Conservation (phyloP, 129 eudicot genomes). For the Helianthus annuus region HanXRQr2.0-SUNRISE NC_035447.2:26187157-26187656, state of each 20-base stretch:
- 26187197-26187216: conserved; percentile 47
- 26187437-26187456: conserved; percentile 41
- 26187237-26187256: conserved; percentile 58
- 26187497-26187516: conserved; percentile 15
- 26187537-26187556: conserved; percentile 43
- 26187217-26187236: conserved; percentile 71
- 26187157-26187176: conserved; percentile 30
- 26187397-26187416: conserved; percentile 41
- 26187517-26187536: conserved; percentile 33
- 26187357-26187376: conserved; percentile 50
- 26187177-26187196: conserved; percentile 35
- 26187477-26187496: conserved; percentile 38
- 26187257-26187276: conserved; percentile 66
- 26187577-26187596: background rate
- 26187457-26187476: conserved; percentile 34
- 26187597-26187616: background rate
- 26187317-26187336: conserved; percentile 72
- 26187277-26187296: conserved; percentile 70
- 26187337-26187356: conserved; percentile 55
- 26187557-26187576: conserved; percentile 46
- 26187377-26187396: conserved; percentile 54
- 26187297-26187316: conserved; percentile 58
- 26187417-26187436: conserved; percentile 43
- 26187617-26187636: background rate
- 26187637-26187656: too few relatives aligned